Evolutionary conservation across 1,284 basidiomycete genomes (phyloP), one percentile per base, ranked within the genome.

Genomic region (Chalciporus sp.): DNA sequence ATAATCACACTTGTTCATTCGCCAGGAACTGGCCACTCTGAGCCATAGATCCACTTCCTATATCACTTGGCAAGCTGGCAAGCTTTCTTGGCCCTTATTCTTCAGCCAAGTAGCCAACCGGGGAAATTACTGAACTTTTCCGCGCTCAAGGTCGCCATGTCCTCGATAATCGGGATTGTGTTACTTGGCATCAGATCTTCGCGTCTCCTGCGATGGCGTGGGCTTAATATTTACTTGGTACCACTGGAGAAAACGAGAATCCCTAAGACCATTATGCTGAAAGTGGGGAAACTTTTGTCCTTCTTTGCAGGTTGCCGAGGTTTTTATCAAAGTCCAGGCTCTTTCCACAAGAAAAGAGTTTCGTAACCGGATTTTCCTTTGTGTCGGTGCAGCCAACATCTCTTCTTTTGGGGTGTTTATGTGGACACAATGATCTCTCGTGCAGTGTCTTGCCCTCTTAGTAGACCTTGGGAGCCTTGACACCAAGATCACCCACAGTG

Each of bases 361-460:
- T n/a, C n/a, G n/a, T n/a, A n/a, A n/a, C n/a, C 19, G 2, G 33
- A 17, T 29, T n/a, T 27, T 17, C 20, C 42, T 26, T 49, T 42
- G 31, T 29, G 39, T 49, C 27, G 43, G 46, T 23, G 35, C 19
- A 27, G 20, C 20, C 23, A 37, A 40, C 33, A 40, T 48, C 7
- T 27, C 40, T 17, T 39, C 29, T 6, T 10, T 35, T 28, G 53
- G 56, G 66, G 67, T 31, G 57, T 63, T 67, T 68, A 29, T 61
- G 64, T 60, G 66, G 66, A 41, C 33, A 40, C 42, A 35, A 23
- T 20, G 5, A 17, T 12, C 10, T 12, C 44, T 6, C 17, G 2
- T 31, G 31, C 33, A 20, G 8, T 19, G 43, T 48, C 49, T 48
- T 49, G 20, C 46, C 52, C 37, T 48, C 17, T 49, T 31, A 12